Evolutionary conservation across 495 filamentous ascomycete species (phyloP).

Genomic region (Aspergillus hancockii): DNA sequence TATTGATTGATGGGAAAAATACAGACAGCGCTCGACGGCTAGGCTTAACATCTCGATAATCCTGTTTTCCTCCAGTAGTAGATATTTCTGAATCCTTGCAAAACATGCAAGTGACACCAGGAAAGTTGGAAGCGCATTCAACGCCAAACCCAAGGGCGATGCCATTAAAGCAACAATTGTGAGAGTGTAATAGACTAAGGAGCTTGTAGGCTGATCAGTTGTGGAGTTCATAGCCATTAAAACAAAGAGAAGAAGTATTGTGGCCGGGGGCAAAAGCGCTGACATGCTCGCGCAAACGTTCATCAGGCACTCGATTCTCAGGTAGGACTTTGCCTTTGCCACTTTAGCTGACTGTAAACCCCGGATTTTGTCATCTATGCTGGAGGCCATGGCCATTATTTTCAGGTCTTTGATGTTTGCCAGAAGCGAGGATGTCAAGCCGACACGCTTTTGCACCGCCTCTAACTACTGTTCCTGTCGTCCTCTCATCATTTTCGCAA

Average conservation of each 20-base stretch:
- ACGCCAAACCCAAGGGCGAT: neutral
- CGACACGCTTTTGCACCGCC: constrained; percentile 40
- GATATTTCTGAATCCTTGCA: constrained; percentile 1
- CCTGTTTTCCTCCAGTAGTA: constrained; percentile 1
- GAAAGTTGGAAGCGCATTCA: neutral
- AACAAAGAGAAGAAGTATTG: neutral
- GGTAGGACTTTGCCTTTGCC: neutral
- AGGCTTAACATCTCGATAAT: neutral
- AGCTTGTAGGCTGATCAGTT: neutral
- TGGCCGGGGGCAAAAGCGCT: neutral
- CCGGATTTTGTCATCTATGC: neutral
- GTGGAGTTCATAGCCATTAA: neutral
- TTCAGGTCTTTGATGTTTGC: constrained; percentile 35
- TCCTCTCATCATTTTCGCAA: constrained; percentile 6
- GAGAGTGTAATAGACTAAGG: constrained; percentile 4
- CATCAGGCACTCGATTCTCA: constrained; percentile 2
- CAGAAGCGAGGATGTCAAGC: constrained; percentile 32
- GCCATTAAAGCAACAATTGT: neutral
- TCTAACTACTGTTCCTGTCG: constrained; percentile 47
- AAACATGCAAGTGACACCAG: neutral
- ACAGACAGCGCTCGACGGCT: neutral
- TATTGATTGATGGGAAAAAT: neutral
- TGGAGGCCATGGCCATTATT: constrained; percentile 21
- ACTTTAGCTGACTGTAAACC: neutral
- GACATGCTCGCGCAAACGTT: constrained; percentile 1